Evolutionary conservation across 2,329 filamentous ascomycete species (phyloP), one percentile per base, ranked within the genome.

Genomic region (Colletotrichum sp.): DNA sequence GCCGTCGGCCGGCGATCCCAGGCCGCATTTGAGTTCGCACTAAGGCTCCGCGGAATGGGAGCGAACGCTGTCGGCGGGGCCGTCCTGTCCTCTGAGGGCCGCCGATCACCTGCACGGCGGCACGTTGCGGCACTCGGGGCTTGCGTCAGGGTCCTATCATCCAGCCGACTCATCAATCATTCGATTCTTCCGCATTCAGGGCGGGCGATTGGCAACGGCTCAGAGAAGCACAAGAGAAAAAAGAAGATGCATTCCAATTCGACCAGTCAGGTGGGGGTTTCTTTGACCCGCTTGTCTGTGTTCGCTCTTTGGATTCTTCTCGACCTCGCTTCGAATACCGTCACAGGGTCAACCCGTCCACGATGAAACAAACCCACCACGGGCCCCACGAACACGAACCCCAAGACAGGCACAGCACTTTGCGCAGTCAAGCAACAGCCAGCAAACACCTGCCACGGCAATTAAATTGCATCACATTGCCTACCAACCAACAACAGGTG

Each of bases 311-410:
- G 72, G 49, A 52, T 49, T 32, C 67, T 71, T 49, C 49, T 71
- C 60, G 67, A 36, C 60, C 28, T 49, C 26, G 28, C 34, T 49
- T 57, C 49, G 49, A 36, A 39, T 15, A 28, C 16, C 16, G 52
- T 49, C 63, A 49, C 72, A 72, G 63, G 72, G 72, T 39, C 62
- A 72, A 15, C 62, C 72, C 68, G 68, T 39, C 36, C 9, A 63
- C 26, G 62, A 49, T 75, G 72, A 75, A 75, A 72, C 72, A 59
- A 73, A 71, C 24, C 72, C 49, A 71, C 66, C 32, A 26, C 60
- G 49, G 60, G 34, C 26, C 49, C 49, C 49, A 59, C 26, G 62
- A 62, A 60, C 57, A 62, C 67, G 55, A 60, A 62, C 28, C 59
- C 30, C n/a, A 49, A 68, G 15, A 44, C 32, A 28, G 59, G 59